Evolutionary conservation across 768 basidiomycete genomes (phyloP).

Genomic region (Phlebiopsis flavidoalba): DNA sequence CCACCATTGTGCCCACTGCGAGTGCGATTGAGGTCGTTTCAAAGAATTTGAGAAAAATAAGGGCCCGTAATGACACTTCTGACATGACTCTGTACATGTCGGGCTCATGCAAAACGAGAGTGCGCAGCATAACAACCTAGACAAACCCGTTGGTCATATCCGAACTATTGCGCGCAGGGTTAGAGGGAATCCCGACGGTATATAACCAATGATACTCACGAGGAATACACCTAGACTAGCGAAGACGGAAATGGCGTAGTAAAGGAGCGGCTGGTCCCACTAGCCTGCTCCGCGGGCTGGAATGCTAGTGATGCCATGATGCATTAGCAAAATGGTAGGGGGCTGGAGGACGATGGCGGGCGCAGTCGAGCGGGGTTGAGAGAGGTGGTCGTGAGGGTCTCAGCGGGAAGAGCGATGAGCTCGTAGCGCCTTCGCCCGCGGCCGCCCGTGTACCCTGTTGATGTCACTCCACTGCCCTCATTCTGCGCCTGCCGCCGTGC

Average conservation of each 20-base stretch:
- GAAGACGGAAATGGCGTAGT: slow-evolving; percentile 72
- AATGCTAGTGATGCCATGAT: slow-evolving; percentile 41
- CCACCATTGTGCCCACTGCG: slow-evolving; percentile 90
- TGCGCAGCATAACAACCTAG: background rate
- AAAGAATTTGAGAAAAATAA: slow-evolving; percentile 79
- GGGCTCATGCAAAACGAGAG: slow-evolving; percentile 6
- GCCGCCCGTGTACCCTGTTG: slow-evolving; percentile 1
- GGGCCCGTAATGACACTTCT: slow-evolving; percentile 88
- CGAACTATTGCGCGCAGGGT: slow-evolving; percentile 44
- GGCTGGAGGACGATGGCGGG: background rate
- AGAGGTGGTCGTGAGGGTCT: slow-evolving; percentile 6
- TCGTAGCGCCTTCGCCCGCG: slow-evolving; percentile 1
- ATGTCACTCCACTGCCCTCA: slow-evolving; percentile 7
- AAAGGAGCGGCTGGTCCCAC: slow-evolving; percentile 77
- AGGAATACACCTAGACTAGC: slow-evolving; percentile 84
- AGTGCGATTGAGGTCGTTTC: slow-evolving; percentile 67
- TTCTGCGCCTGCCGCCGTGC: background rate
- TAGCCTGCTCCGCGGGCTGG: slow-evolving; percentile 42
- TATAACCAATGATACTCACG: slow-evolving; percentile 40
- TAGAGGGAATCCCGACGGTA: background rate
- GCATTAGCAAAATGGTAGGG: slow-evolving; percentile 33
- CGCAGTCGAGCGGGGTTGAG: slow-evolving; percentile 1
- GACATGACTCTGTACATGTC: slow-evolving; percentile 65
- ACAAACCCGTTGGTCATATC: slow-evolving; percentile 83
- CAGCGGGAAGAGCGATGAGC: background rate